Conservation (phyloP, 306 rosid species). For the Inga laurina region DNA sequence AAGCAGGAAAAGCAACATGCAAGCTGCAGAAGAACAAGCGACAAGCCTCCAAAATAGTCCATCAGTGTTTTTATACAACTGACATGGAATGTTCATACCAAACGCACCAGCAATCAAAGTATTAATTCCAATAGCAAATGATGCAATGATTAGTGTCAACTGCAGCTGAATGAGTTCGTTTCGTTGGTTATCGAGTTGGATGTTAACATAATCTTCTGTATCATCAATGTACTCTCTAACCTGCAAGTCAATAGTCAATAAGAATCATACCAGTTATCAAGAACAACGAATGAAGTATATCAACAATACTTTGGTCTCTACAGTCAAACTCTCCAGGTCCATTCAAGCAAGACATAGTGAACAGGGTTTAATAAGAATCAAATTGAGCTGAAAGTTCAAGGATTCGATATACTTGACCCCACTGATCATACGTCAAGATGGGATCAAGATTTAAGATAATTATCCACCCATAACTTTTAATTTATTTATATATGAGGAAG, state of each 20-base stretch:
- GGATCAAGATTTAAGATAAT: neutral
- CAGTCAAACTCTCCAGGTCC: slow-evolving; percentile 1
- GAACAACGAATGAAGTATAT: no score
- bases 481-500: slow-evolving; percentile 7
- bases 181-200: slow-evolving; percentile 94
- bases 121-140: slow-evolving; percentile 76
- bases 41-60: slow-evolving; percentile 39
- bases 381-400: slow-evolving; percentile 23
- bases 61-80: neutral
- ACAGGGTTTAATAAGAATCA: neutral
- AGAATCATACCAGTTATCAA: no score
- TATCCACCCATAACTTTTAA: neutral
- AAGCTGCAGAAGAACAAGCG: slow-evolving; percentile 31
- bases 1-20: slow-evolving; percentile 60
- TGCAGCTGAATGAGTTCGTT: slow-evolving; percentile 98
- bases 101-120: slow-evolving; percentile 72
- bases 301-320: neutral
- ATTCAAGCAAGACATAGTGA: neutral
- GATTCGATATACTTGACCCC: neutral
- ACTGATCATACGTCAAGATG: neutral
- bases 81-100: slow-evolving; percentile 92
- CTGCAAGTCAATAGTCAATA: slow-evolving; percentile 47
- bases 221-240: slow-evolving; percentile 98
- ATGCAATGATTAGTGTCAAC: slow-evolving; percentile 85
- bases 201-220: slow-evolving; percentile 95